Percentiles rank a stretch among this genome's conserved stretches.
Conservation (phyloP, 73 alveolate species). For the Tetrahymena malaccensis region DNA sequence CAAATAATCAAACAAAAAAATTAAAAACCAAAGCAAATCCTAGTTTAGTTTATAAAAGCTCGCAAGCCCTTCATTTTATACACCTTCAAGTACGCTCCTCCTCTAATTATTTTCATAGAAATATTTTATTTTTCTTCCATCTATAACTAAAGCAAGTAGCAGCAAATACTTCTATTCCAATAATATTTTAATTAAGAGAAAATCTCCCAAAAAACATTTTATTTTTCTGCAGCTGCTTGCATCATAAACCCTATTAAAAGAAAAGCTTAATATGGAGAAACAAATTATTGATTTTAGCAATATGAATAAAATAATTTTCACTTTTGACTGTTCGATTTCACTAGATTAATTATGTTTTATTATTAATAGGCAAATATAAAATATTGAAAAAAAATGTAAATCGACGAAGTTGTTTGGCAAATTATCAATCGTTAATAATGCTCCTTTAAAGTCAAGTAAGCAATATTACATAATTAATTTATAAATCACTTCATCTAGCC, state of each 20-base stretch:
- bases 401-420: conserved; percentile 48
- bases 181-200: not conserved
- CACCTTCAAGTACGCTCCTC: not conserved
- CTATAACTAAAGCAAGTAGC: not conserved
- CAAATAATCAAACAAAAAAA: not conserved
- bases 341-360: not conserved
- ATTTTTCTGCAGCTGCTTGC: not conserved
- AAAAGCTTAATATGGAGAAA: not conserved
- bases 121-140: not conserved
- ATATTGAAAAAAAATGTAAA: conserved; percentile 10
- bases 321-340: too few species aligned
- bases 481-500: not conserved
- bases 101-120: not conserved
- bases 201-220: not conserved
- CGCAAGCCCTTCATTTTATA: not conserved
- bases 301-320: too few species aligned
- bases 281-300: not conserved
- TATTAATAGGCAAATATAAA: not conserved
- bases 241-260: not conserved
- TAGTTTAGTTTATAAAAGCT: not conserved
- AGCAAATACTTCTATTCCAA: not conserved
- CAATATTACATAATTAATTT: not conserved
- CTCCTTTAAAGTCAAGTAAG: conserved; percentile 51
- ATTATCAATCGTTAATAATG: conserved; percentile 39
- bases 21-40: not conserved